Evolutionary conservation across 306 rosid genomes (phyloP), one percentile per base, ranked within the genome.

Genomic region (Alnus glutinosa): DNA sequence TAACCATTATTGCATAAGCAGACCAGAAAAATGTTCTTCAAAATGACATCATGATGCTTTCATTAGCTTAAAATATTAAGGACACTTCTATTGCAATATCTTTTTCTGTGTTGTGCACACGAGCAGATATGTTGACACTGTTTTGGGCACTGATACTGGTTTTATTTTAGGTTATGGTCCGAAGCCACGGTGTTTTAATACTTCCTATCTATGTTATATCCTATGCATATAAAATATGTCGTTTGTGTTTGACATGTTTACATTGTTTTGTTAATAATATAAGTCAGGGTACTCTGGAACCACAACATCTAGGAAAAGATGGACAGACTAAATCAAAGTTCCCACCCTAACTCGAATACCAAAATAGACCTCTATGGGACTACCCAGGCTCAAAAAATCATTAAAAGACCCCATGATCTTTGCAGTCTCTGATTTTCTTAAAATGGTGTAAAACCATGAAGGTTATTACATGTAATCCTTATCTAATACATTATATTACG

Each of bases 1-100:
- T 71, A 61, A 66, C 80, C 34, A 39, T 67, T 39, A 39, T 49
- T 28, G 10, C 48, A 42, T 83, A 34, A 47, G 42, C 32, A 67
- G 28, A 42, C 30, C 42, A 0, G 28, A 9, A 39, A 39, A 67
- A 39, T 11, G 36, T 34, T 14, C 14, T n/a, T 36, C 50, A 37
- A 7, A 2, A 15, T 70, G 63, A 37, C 71, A 47, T 36, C 49
- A 23, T 73, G 71, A 66, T 69, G 47, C 71, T 76, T 36, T 37
- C 64, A 51, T 44, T 18, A 36, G 67, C 47, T 19, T 47, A 28
- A 14, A 64, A 37, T 64, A 36, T 64, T 15, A 3, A 64, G 70
- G 46, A 18, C 70, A 36, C 28, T 64, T 34, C 19, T 13, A 64
- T 36, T 34, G 19, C 28, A 34, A 44, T 12, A 37, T 64, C 23